These are phyloP conservation scores for Sclerospora graminicola DNA, from an alignment of 352 stramenopile species.

Conservation along the genomic window DNA sequence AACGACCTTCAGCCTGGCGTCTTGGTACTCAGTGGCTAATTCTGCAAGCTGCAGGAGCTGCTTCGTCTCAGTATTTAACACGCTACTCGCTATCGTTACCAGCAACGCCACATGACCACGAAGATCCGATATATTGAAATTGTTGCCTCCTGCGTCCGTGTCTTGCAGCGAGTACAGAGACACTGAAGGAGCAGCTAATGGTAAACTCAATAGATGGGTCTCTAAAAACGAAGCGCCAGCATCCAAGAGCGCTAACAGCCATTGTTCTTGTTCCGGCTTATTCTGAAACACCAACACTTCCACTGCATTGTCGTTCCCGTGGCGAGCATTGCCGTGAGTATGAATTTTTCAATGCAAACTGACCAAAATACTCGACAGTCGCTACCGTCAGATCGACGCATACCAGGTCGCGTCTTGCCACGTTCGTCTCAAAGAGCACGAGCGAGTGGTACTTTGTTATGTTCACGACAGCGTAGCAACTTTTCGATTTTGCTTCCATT, in stretches of 20 bases:
- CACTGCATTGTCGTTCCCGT: constrained; percentile 7
- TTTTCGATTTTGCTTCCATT: constrained; percentile 1
- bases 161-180: constrained; percentile 75
- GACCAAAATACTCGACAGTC: constrained; percentile 22
- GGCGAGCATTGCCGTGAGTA: neutral
- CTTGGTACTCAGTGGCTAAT: constrained; percentile 45
- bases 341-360: constrained; percentile 22
- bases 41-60: constrained; percentile 75
- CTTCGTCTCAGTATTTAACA: constrained; percentile 15
- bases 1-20: constrained; percentile 48
- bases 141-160: constrained; percentile 38
- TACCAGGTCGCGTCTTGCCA: too few relatives aligned
- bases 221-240: constrained; percentile 39
- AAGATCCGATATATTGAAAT: constrained; percentile 48
- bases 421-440: too few relatives aligned
- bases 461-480: constrained; percentile 28
- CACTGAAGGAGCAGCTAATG: constrained; percentile 23
- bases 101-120: constrained; percentile 49
- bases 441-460: constrained; percentile 16
- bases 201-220: constrained; percentile 15
- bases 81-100: constrained; percentile 54
- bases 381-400: constrained; percentile 16
- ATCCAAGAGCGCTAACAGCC: constrained; percentile 35
- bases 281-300: constrained; percentile 25
- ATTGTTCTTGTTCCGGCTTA: constrained; percentile 31